A percentile compares a stretch with the other conserved stretches of the same genome.
These are phyloP conservation scores for Aspergillus sp. DNA, from an alignment of 2,329 filamentous ascomycete genomes.

Conservation along the genomic window DNA sequence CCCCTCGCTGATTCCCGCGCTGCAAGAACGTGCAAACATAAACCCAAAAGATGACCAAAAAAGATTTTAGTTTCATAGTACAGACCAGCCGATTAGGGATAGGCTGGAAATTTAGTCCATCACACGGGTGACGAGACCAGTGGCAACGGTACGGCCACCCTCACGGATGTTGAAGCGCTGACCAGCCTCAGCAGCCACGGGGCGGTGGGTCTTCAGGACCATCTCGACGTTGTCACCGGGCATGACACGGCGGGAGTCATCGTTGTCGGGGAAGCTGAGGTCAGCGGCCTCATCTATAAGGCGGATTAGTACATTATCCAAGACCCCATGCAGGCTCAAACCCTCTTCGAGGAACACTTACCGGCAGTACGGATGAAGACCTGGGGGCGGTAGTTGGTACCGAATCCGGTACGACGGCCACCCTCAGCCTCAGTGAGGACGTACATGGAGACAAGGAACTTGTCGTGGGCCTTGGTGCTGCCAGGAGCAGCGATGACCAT, in stretches of 20 bases:
- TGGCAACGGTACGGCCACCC: constrained; percentile 86
- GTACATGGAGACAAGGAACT: constrained; percentile 96
- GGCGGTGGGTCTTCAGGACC: constrained; percentile 79
- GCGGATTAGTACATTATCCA: constrained; percentile 1
- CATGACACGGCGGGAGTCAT: constrained; percentile 82
- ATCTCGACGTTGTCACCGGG: constrained; percentile 99
- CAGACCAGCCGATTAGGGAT: constrained; percentile 21
- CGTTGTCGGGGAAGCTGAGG: constrained; percentile 82
- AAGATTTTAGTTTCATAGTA: constrained; percentile 30
- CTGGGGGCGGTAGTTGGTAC: constrained; percentile 94
- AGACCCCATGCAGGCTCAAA: not conserved
- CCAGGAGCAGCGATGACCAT: constrained; percentile 91
- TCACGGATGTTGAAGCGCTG: constrained; percentile 98
- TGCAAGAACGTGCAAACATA: constrained; percentile 30
- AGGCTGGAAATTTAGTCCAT: constrained; percentile 35
- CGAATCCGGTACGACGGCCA: constrained; percentile 93
- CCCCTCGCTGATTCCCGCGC: constrained; percentile 34
- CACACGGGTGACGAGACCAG: constrained; percentile 76
- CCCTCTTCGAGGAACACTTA: constrained; percentile 44
- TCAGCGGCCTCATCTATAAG: constrained; percentile 62
- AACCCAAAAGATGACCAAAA: constrained; percentile 20
- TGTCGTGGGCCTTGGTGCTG: constrained; percentile 77
- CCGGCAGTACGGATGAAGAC: constrained; percentile 93
- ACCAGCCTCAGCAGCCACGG: constrained; percentile 83
- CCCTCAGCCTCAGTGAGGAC: constrained; percentile 97